A percentile compares a stretch with the other conserved stretches of the same genome.
Evolutionary conservation across 2,329 filamentous ascomycete genomes (phyloP).

Genomic region (Chaetomium sp.): DNA sequence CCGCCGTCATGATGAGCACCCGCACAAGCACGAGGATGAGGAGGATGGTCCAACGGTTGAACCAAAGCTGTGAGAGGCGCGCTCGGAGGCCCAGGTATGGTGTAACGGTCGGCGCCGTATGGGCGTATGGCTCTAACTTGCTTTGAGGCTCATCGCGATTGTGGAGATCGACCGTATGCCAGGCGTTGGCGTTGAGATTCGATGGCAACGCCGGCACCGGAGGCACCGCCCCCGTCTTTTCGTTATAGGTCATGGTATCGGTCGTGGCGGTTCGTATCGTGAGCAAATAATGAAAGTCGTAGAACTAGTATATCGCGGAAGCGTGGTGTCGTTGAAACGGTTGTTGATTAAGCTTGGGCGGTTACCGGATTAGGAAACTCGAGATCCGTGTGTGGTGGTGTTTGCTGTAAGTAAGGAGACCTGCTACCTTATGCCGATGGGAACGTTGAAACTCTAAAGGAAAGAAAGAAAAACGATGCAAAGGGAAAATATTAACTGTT

Average conservation of each 20-base stretch:
- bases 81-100: slow-evolving; percentile 88
- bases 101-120: slow-evolving; percentile 65
- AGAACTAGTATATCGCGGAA: background rate
- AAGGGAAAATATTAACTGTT: background rate
- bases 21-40: slow-evolving; percentile 78
- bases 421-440: slow-evolving; percentile 15
- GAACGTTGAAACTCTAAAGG: slow-evolving; percentile 6
- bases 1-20: slow-evolving; percentile 67
- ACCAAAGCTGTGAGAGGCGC: slow-evolving; percentile 90
- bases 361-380: slow-evolving; percentile 11
- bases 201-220: slow-evolving; percentile 30
- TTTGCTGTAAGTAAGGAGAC: slow-evolving; percentile 6
- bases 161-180: slow-evolving; percentile 33
- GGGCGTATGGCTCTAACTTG: slow-evolving; percentile 30
- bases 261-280: background rate
- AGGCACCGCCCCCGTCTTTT: slow-evolving; percentile 23
- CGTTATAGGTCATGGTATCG: slow-evolving; percentile 23
- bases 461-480: slow-evolving; percentile 9
- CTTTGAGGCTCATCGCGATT: slow-evolving; percentile 21
- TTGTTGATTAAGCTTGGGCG: background rate
- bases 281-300: slow-evolving; percentile 9
- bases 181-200: slow-evolving; percentile 25
- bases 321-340: background rate
- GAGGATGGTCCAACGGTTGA: slow-evolving; percentile 94
- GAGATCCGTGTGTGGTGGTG: slow-evolving; percentile 1